Percentiles rank a stretch among this genome's conserved stretches.
These are phyloP conservation scores for Aspergillus haitiensis DNA, from an alignment of 495 filamentous ascomycete species.

Conservation along the genomic window DNA sequence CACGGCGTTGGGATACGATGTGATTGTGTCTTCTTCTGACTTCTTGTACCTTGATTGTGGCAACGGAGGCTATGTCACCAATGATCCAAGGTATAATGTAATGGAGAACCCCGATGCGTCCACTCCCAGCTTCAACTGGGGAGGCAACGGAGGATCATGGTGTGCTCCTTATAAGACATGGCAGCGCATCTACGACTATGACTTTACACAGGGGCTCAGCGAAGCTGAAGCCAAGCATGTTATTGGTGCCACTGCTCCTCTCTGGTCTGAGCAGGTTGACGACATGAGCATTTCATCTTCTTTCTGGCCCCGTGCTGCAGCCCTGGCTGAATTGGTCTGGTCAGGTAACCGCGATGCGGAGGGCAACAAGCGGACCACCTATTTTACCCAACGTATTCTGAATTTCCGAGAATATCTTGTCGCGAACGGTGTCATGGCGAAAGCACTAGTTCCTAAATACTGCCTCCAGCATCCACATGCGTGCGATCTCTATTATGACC, in stretches of 20 bases:
- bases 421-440: constrained; percentile 52
- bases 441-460: constrained; percentile 53
- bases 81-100: constrained; percentile 56
- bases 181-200: constrained; percentile 62
- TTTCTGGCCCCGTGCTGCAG: constrained; percentile 58
- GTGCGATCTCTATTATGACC: constrained; percentile 54
- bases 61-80: constrained; percentile 53
- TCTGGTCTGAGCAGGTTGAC: constrained; percentile 59
- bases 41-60: constrained; percentile 61
- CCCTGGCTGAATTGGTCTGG: constrained; percentile 55
- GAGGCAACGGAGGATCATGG: constrained; percentile 55
- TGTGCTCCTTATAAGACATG: constrained; percentile 61
- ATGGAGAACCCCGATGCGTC: constrained; percentile 45
- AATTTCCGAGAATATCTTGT: constrained; percentile 61
- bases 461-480: constrained; percentile 57
- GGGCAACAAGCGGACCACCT: constrained; percentile 51
- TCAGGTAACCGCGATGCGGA: constrained; percentile 51
- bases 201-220: constrained; percentile 54
- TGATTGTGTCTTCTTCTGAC: constrained; percentile 55
- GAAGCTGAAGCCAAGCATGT: constrained; percentile 44
- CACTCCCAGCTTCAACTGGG: constrained; percentile 54
- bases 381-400: constrained; percentile 54
- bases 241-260: constrained; percentile 50
- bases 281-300: constrained; percentile 47
- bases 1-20: constrained; percentile 51